Base-by-base conservation (phyloP, 371 early-diverging fungal species). In the Mucor lusitanicus region DNA sequence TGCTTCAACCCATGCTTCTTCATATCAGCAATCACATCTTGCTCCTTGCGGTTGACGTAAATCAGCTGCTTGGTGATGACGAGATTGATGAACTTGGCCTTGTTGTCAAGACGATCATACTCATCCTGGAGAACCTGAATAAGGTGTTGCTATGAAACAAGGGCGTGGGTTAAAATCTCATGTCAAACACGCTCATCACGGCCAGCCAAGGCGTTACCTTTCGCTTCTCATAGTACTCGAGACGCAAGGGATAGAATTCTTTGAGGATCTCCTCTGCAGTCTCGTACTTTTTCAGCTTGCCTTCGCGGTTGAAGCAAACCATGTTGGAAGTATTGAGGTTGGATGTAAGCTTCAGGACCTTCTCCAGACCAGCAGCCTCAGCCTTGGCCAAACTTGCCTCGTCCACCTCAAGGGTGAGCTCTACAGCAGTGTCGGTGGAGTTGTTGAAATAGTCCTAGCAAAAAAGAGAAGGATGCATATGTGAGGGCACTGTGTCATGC, bases 291-390 rank as follows among this genome's bases (percentile, higher is more conserved):
- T 91, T 91, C 61, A 99, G 90, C 21, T 93, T 88, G 5, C 95
- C 97, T 27, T 95, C 86, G 19, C 84, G 76, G 82, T 99, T 98
- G 79, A 99, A 99, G 74, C 97, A 98, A 4, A 99, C 98, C 91
- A 99, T 90, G 75, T 99, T 99, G 23, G 87, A 88, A 0, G 93
- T 93, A 13, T 90, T 65, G 25, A 99, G 84, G 3, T 87, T 76
- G 9, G 86, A 81, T 5, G 82, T 78, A 5, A 99, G 74, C 78
- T 96, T 98, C 74, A 99, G 92, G 17, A 85, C 85, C 70, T 94
- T 96, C 57, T 90, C 87, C 4, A 98, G 66, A 0, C 94, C 97
- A 39, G 93, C 90, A 15, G 76, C 76, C 65, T 92, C 89, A 1
- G 92, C 94, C 64, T 85, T 82, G 1, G 74, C 74, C 90, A 97